Percentiles rank a stretch among this genome's conserved stretches.
These are phyloP conservation scores for Penicillium chermesinum DNA, from an alignment of 495 filamentous ascomycete genomes.

Conservation along the genomic window DNA sequence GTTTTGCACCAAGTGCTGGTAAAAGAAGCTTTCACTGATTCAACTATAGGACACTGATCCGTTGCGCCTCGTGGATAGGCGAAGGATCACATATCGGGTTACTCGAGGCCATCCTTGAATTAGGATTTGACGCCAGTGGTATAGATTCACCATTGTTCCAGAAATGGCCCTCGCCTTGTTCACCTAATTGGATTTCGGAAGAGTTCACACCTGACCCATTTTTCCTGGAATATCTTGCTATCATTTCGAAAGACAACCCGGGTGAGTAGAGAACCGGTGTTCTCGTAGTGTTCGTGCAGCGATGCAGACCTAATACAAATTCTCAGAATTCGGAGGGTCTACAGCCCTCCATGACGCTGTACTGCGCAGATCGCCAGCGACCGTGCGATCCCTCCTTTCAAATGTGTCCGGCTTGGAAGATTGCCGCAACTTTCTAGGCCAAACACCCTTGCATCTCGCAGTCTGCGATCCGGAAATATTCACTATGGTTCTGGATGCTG, in stretches of 20 bases:
- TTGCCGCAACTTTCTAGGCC: neutral
- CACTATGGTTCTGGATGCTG: neutral
- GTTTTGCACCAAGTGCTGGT: neutral
- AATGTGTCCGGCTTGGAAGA: neutral
- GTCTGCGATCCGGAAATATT: neutral
- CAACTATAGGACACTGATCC: neutral
- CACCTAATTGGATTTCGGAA: constrained; percentile 3
- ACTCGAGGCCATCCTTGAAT: neutral
- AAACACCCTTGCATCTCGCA: neutral
- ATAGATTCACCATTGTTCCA: constrained; percentile 1
- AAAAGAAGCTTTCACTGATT: neutral
- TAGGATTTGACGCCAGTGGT: constrained; percentile 1
- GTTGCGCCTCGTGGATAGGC: neutral
- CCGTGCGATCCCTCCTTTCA: neutral
- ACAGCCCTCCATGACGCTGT: neutral
- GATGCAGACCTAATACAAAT: no score
- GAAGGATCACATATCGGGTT: constrained; percentile 1
- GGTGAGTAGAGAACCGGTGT: neutral
- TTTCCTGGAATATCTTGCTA: constrained; percentile 1
- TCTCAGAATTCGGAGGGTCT: neutral
- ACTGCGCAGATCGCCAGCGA: neutral
- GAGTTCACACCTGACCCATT: neutral
- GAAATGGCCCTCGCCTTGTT: constrained; percentile 1
- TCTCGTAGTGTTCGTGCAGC: neutral
- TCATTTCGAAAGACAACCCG: neutral